These are phyloP conservation scores for Letharia lupina DNA, from an alignment of 495 filamentous ascomycete genomes.

Conservation along the genomic window DNA sequence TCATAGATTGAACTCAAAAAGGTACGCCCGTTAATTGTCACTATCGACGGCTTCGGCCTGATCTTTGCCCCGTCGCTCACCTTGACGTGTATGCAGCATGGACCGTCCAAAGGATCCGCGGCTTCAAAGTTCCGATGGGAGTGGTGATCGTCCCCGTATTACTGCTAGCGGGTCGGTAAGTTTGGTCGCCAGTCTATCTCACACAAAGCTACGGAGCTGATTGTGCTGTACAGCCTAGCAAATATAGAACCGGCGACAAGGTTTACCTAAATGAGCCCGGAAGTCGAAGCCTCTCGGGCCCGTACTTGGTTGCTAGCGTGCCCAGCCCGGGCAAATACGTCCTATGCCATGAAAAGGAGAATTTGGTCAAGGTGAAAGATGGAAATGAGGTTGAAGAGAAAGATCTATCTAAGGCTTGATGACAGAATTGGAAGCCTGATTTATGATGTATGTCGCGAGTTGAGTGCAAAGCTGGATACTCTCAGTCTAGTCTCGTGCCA, in stretches of 20 bases:
- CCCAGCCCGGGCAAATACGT: conserved; percentile 13
- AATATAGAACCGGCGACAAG: neutral
- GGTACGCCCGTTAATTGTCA: too few relatives aligned
- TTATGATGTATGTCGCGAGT: neutral
- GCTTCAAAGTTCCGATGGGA: too few relatives aligned
- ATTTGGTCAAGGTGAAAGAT: conserved; percentile 4
- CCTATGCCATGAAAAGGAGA: conserved; percentile 14
- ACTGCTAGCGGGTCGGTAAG: conserved; percentile 6
- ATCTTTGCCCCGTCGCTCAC: too few relatives aligned
- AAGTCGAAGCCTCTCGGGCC: conserved; percentile 12
- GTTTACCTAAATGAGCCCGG: conserved; percentile 8
- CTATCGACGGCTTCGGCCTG: too few relatives aligned
- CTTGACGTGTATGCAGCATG: too few relatives aligned
- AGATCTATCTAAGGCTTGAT: conserved; percentile 1
- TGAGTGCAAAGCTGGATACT: too few relatives aligned
- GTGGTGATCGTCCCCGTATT: conserved; percentile 9
- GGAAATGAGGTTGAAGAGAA: conserved; percentile 12
- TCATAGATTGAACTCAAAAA: too few relatives aligned
- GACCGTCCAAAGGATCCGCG: too few relatives aligned
- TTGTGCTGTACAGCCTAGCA: too few relatives aligned
- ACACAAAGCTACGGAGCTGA: neutral
- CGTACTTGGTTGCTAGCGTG: conserved; percentile 14
- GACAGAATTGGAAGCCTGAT: too few relatives aligned
- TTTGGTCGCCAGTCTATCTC: neutral
- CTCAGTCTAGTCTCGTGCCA: conserved; percentile 2